Conservation (phyloP, 805 yeast species). For the Isabelozyma pseudorhagii region DNA sequence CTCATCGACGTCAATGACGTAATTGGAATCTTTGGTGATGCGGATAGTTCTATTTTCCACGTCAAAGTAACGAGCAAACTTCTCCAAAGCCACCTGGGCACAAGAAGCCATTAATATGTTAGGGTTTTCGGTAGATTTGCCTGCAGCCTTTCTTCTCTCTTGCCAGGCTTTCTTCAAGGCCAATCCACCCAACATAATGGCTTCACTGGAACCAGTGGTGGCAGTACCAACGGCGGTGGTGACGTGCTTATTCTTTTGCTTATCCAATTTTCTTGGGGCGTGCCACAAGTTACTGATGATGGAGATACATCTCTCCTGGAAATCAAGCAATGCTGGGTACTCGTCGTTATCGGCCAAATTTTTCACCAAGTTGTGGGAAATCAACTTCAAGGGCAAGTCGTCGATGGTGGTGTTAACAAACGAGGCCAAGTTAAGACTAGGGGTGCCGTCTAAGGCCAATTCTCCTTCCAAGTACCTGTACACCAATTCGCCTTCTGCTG, state of each 20-base stretch:
- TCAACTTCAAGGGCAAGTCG: conserved; percentile 40
- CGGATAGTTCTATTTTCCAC: conserved; percentile 80
- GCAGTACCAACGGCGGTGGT: conserved; percentile 72
- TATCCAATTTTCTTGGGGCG: conserved; percentile 44
- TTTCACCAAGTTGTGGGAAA: conserved; percentile 72
- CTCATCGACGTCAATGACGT: conserved; percentile 58
- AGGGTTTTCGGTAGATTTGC: conserved; percentile 62
- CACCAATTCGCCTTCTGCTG: conserved; percentile 51
- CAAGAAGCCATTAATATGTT: conserved; percentile 90
- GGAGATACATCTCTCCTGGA: conserved; percentile 79
- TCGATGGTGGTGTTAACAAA: conserved; percentile 78
- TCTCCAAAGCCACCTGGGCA: conserved; percentile 92
- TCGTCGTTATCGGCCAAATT: conserved; percentile 92
- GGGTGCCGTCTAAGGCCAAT: conserved; percentile 77
- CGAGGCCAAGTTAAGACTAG: conserved; percentile 80
- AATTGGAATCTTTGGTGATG: conserved; percentile 57
- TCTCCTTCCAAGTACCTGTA: conserved; percentile 69
- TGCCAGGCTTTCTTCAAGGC: conserved; percentile 94
- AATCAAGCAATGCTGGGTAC: conserved; percentile 78
- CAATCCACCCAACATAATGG: conserved; percentile 88
- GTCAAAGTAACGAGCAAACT: conserved; percentile 91
- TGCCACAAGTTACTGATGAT: conserved; percentile 81
- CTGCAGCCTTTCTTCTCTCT: conserved; percentile 53
- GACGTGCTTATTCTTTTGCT: conserved; percentile 25
- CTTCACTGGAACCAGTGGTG: conserved; percentile 92